These are phyloP conservation scores for Thalassiosira allenii DNA, from an alignment of 352 stramenopile species.

Conservation along the genomic window DNA sequence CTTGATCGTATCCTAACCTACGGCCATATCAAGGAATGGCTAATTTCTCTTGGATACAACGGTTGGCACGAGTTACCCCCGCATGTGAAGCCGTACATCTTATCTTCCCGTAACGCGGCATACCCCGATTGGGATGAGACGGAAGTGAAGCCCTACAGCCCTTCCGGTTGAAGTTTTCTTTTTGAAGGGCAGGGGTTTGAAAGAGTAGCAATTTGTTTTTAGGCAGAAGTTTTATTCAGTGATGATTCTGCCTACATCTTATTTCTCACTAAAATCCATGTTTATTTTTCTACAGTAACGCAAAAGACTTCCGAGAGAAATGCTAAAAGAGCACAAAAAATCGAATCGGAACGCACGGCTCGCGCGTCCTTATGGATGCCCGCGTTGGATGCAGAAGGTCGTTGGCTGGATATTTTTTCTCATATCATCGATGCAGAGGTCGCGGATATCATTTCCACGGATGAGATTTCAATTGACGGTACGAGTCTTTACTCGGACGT, in stretches of 20 bases:
- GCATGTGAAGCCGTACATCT: not conserved
- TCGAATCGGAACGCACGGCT: too few relatives aligned
- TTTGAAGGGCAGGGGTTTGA: too few relatives aligned
- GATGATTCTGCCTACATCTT: not conserved
- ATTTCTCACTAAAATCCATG: too few relatives aligned
- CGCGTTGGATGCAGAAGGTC: not conserved
- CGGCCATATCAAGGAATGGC: not conserved
- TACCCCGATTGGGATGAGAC: not conserved
- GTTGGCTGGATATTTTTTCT: not conserved
- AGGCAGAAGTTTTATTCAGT: not conserved
- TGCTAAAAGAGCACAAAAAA: too few relatives aligned
- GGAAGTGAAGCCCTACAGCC: not conserved
- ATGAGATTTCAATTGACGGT: not conserved
- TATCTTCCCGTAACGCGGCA: not conserved
- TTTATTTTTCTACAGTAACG: too few relatives aligned
- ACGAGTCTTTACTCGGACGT: not conserved
- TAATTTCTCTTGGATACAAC: not conserved
- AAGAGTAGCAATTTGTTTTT: not conserved
- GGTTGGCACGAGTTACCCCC: not conserved
- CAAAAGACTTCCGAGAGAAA: too few relatives aligned
- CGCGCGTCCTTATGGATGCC: not conserved
- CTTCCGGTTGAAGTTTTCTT: too few relatives aligned
- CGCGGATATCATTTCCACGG: not conserved
- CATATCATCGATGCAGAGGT: not conserved
- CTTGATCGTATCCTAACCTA: not conserved